These are phyloP conservation scores for Pseudozyma thailandica DNA, from an alignment of 1,284 basidiomycete genomes.

Conservation along the genomic window DNA sequence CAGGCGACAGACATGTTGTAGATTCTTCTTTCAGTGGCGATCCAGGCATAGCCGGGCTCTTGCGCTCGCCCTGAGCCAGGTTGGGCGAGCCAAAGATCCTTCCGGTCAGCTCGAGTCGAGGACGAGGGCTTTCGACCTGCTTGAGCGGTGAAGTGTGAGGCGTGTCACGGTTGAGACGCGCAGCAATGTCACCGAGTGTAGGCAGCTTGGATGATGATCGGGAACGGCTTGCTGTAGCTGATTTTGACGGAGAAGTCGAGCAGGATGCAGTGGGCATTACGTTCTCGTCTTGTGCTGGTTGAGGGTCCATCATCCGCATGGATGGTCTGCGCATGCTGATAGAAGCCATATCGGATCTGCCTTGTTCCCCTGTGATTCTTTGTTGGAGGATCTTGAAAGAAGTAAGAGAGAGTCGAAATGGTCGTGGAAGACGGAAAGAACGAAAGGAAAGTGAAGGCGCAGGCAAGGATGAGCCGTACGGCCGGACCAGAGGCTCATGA, in stretches of 20 bases:
- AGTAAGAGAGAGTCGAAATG: not conserved
- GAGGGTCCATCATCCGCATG: slow-evolving; percentile 11
- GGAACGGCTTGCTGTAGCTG: not conserved
- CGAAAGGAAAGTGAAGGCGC: not conserved
- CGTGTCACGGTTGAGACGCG: slow-evolving; percentile 40
- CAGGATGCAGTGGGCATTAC: slow-evolving; percentile 9
- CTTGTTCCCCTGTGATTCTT: not conserved
- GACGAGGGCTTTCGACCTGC: slow-evolving; percentile 14
- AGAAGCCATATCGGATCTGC: slow-evolving; percentile 16
- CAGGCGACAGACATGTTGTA: slow-evolving; percentile 5
- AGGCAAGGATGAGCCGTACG: not conserved
- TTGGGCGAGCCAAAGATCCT: slow-evolving; percentile 35
- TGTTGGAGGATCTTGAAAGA: not conserved
- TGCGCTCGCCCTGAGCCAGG: slow-evolving; percentile 8
- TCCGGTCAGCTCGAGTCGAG: slow-evolving; percentile 40
- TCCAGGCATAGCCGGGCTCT: not conserved
- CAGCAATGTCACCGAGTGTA: slow-evolving; percentile 55
- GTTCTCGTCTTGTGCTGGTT: slow-evolving; percentile 24
- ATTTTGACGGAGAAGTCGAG: slow-evolving; percentile 9
- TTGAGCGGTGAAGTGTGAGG: slow-evolving; percentile 22
- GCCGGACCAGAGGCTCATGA: not conserved
- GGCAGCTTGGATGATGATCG: slow-evolving; percentile 43
- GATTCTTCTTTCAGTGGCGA: slow-evolving; percentile 14
- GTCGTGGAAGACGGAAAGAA: not conserved
- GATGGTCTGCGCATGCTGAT: slow-evolving; percentile 24